A percentile compares a stretch with the other conserved stretches of the same genome.
Conservation (phyloP, 2,329 filamentous ascomycete species). For the Elsinoe ampelina region DNA sequence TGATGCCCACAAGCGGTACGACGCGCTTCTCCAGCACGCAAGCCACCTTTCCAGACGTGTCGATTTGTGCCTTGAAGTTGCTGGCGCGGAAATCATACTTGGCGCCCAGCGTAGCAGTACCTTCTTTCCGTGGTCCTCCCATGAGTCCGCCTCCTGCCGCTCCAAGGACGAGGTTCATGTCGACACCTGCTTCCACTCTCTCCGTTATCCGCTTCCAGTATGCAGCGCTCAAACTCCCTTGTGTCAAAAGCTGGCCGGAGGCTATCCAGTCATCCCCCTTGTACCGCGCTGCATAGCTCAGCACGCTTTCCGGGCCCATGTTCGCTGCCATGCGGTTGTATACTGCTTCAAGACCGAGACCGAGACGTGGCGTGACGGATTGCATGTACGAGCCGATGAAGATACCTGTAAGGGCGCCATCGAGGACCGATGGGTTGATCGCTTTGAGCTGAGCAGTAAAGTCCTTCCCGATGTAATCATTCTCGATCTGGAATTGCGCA, state of each 20-base stretch:
- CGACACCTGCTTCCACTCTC: conserved; percentile 91
- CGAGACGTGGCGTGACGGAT: conserved; percentile 75
- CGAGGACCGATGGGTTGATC: conserved; percentile 87
- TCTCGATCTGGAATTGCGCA: conserved; percentile 87
- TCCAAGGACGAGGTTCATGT: conserved; percentile 66
- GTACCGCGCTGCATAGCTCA: conserved; percentile 88
- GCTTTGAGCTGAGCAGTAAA: conserved; percentile 90
- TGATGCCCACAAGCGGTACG: conserved; percentile 82
- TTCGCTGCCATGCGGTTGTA: conserved; percentile 82
- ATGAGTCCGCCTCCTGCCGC: conserved; percentile 63
- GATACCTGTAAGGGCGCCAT: conserved; percentile 89
- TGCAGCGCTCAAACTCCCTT: conserved; percentile 78
- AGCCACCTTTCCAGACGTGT: conserved; percentile 88
- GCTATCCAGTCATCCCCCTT: conserved; percentile 88
- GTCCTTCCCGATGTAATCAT: conserved; percentile 88
- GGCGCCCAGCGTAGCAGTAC: conserved; percentile 79
- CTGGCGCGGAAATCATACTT: conserved; percentile 98
- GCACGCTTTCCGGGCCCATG: conserved; percentile 78
- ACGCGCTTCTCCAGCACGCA: conserved; percentile 93
- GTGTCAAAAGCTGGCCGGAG: conserved; percentile 78
- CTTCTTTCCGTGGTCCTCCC: conserved; percentile 68
- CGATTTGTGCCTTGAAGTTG: conserved; percentile 90
- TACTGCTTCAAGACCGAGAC: conserved; percentile 82
- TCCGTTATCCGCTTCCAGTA: conserved; percentile 93
- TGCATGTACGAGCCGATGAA: conserved; percentile 94